phyloP scores from a whole-genome alignment of 1,284 basidiomycete species.

The Ceratobasidium sp. region DNA sequence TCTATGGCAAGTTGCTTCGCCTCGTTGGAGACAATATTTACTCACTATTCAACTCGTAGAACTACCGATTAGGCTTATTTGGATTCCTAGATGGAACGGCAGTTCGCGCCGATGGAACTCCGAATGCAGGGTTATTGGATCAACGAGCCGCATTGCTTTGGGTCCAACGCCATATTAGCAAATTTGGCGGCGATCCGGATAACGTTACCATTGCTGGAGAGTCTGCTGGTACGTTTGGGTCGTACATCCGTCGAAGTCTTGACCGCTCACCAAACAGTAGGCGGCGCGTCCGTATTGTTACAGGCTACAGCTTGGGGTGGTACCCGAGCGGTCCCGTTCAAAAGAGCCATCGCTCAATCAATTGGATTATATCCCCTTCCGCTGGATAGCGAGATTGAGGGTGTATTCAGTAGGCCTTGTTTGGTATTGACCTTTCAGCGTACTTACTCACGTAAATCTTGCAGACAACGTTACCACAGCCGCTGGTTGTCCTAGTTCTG shows the following conservation, averaged over 20 bases:
- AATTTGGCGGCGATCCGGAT: conserved; percentile 54
- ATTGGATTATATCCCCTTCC: conserved; percentile 62
- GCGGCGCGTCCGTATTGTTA: conserved; percentile 45
- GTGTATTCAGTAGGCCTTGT: conserved; percentile 57
- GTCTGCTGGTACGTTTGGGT: conserved; percentile 38
- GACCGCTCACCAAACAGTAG: background rate
- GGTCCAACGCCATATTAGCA: conserved; percentile 53
- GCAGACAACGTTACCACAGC: conserved; percentile 56
- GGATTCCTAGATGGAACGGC: conserved; percentile 66
- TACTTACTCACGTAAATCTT: conserved; percentile 1
- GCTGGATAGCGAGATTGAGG: conserved; percentile 55
- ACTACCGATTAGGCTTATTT: conserved; percentile 68
- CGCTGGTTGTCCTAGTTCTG: conserved; percentile 58
- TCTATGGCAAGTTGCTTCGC: conserved; percentile 58
- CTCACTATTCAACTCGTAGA: conserved; percentile 43
- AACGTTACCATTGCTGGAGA: conserved; percentile 50
- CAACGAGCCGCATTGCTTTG: conserved; percentile 61
- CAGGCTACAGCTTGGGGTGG: conserved; percentile 45
- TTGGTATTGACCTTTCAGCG: background rate
- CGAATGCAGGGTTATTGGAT: conserved; percentile 74
- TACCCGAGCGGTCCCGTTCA: conserved; percentile 37
- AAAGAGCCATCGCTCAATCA: conserved; percentile 52
- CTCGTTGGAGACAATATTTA: too few species aligned
- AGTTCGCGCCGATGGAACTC: conserved; percentile 57
- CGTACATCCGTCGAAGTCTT: background rate